These are phyloP conservation scores for Saccharomycopsis olivae DNA, from an alignment of 805 yeast genomes.

Conservation along the genomic window DNA sequence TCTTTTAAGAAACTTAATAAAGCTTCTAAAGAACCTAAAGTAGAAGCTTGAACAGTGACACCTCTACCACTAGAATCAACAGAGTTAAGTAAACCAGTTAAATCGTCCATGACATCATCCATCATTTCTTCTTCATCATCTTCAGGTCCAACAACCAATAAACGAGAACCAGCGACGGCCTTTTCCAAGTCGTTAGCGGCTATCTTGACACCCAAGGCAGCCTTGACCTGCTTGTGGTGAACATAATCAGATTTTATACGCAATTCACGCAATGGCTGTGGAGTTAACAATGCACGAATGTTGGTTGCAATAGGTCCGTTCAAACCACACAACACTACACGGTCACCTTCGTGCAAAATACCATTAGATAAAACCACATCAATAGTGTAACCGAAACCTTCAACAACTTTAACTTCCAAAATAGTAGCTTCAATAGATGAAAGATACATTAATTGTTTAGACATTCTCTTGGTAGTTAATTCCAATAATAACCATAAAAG, in stretches of 20 bases:
- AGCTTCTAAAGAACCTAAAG: slow-evolving; percentile 97
- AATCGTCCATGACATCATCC: slow-evolving; percentile 98
- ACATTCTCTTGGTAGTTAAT: slow-evolving; percentile 97
- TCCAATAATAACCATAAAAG: slow-evolving; percentile 89
- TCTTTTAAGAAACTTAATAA: slow-evolving; percentile 92
- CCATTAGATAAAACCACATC: slow-evolving; percentile 98
- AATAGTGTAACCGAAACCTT: slow-evolving; percentile 97
- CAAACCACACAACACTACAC: slow-evolving; percentile 93
- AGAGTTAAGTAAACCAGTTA: slow-evolving; percentile 87
- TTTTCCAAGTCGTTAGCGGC: slow-evolving; percentile 97
- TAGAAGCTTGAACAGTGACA: slow-evolving; percentile 97
- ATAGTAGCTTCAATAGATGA: slow-evolving; percentile 92
- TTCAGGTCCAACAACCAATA: slow-evolving; percentile 89
- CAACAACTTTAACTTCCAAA: slow-evolving; percentile 94
- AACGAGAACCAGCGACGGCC: slow-evolving; percentile 98
- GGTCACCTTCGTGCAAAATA: slow-evolving; percentile 86
- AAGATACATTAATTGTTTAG: slow-evolving; percentile 93
- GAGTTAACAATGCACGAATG: slow-evolving; percentile 91
- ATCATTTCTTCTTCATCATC: slow-evolving; percentile 95
- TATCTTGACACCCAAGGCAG: slow-evolving; percentile 97
- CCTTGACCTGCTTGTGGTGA: slow-evolving; percentile 96
- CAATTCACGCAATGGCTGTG: slow-evolving; percentile 93
- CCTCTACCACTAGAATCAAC: slow-evolving; percentile 94
- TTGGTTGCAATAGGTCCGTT: slow-evolving; percentile 97
- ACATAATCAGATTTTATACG: slow-evolving; percentile 95